A percentile compares a stretch with the other conserved stretches of the same genome.
These are phyloP conservation scores for Herpetospermum pedunculosum DNA, from an alignment of 306 rosid genomes.

Conservation along the genomic window DNA sequence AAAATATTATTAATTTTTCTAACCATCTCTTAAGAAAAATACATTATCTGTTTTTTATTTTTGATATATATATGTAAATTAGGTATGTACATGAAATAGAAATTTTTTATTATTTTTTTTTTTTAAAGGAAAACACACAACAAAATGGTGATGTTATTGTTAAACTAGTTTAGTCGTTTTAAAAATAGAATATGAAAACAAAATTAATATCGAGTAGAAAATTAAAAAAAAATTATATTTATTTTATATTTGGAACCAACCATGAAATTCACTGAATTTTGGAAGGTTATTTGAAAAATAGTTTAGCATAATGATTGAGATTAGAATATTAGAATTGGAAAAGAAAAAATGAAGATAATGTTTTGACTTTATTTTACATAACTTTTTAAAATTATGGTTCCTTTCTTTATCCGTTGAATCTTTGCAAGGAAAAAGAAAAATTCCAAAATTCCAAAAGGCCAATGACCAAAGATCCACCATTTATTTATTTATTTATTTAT, in stretches of 20 bases:
- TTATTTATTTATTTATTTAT: too few species aligned
- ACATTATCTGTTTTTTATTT: too few species aligned
- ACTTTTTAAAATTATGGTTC: neutral
- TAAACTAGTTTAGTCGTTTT: too few species aligned
- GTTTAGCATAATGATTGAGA: neutral
- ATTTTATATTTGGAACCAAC: neutral
- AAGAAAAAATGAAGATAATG: neutral
- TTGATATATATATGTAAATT: too few species aligned
- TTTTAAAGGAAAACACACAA: neutral
- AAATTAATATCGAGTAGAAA: neutral
- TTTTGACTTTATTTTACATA: neutral
- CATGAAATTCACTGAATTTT: neutral
- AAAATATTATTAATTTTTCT: too few species aligned
- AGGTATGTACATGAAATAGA: too few species aligned
- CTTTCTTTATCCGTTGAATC: constrained; percentile 2
- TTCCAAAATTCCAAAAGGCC: neutral
- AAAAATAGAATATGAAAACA: neutral
- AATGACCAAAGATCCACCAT: neutral
- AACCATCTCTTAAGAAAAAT: too few species aligned
- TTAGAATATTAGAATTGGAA: neutral
- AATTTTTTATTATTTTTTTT: too few species aligned
- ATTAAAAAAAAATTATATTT: too few species aligned
- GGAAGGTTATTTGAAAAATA: neutral
- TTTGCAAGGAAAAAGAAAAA: neutral
- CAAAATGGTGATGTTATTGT: neutral